Evolutionary conservation across 2,329 filamentous ascomycete genomes (phyloP).

Genomic region (Lachnellula subtilissima): DNA sequence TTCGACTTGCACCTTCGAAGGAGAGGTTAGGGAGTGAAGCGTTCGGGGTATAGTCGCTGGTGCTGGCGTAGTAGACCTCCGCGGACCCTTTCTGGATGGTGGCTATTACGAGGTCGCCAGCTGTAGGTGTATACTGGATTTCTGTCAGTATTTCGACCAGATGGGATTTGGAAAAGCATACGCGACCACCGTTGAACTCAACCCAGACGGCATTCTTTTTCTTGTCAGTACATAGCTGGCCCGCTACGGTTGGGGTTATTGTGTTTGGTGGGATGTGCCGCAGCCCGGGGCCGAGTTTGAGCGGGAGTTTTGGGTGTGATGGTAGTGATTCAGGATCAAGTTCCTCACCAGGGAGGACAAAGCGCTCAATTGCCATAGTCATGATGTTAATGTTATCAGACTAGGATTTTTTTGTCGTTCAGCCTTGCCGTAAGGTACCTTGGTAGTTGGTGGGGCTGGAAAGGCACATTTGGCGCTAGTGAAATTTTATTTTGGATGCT

Average conservation of each 20-base stretch:
- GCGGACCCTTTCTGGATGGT: constrained; percentile 70
- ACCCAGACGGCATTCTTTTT: constrained; percentile 76
- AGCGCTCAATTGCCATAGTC: constrained; percentile 37
- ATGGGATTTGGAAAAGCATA: constrained; percentile 36
- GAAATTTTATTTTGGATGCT: constrained; percentile 23
- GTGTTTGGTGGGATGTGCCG: constrained; percentile 74
- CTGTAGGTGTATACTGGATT: constrained; percentile 67
- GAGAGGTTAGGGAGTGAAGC: constrained; percentile 78
- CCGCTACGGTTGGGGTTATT: constrained; percentile 64
- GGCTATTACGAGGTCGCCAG: constrained; percentile 85
- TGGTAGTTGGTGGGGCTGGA: constrained; percentile 9
- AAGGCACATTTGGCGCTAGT: constrained; percentile 19
- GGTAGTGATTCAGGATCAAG: constrained; percentile 65
- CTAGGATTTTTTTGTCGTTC: constrained; percentile 12
- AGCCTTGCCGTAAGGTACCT: constrained; percentile 25
- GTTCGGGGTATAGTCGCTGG: constrained; percentile 60
- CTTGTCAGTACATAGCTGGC: constrained; percentile 61
- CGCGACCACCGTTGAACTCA: constrained; percentile 65
- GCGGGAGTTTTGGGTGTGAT: constrained; percentile 60
- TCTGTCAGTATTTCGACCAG: background rate
- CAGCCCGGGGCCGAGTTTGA: constrained; percentile 80
- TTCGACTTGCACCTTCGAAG: constrained; percentile 91
- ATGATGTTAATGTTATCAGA: background rate
- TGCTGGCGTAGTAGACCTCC: constrained; percentile 75
- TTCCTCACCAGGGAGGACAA: constrained; percentile 78